These are phyloP conservation scores for Sugiyamaella pinicola DNA, from an alignment of 1,139 yeast genomes.

Conservation along the genomic window DNA sequence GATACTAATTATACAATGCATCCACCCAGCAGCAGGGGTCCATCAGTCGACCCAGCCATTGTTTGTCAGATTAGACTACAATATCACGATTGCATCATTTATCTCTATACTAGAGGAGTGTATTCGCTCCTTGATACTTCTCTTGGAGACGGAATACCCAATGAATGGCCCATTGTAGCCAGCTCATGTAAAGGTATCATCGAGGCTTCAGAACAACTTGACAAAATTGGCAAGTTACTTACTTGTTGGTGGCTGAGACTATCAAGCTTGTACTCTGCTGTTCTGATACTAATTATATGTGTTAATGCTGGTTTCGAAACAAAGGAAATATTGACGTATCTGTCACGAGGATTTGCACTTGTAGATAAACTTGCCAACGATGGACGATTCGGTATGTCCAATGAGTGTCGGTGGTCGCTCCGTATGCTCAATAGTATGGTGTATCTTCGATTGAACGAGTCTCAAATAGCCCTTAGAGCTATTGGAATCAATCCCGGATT, in stretches of 20 bases:
- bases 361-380: slow-evolving; percentile 46
- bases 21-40: slow-evolving; percentile 6
- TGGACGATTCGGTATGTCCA: slow-evolving; percentile 58
- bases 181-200: slow-evolving; percentile 32
- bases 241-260: slow-evolving; percentile 61
- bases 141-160: slow-evolving; percentile 22
- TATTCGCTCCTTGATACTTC: slow-evolving; percentile 27
- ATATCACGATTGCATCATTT: slow-evolving; percentile 30
- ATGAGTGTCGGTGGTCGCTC: slow-evolving; percentile 66
- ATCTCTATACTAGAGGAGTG: slow-evolving; percentile 27
- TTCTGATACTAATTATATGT: slow-evolving; percentile 50
- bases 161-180: slow-evolving; percentile 25
- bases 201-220: slow-evolving; percentile 44
- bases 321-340: slow-evolving; percentile 30
- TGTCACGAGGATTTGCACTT: slow-evolving; percentile 35
- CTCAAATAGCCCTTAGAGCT: slow-evolving; percentile 40
- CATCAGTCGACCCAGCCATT: slow-evolving; percentile 25
- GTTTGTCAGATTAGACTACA: slow-evolving; percentile 29
- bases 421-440: slow-evolving; percentile 58
- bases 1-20: slow-evolving; percentile 16
- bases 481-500: slow-evolving; percentile 62
- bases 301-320: slow-evolving; percentile 47
- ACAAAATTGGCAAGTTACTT: slow-evolving; percentile 29
- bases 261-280: slow-evolving; percentile 51
- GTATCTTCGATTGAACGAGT: slow-evolving; percentile 50